phyloP scores from a whole-genome alignment of 2,329 filamentous ascomycete genomes.

The Curvularia eragrostidis region DNA sequence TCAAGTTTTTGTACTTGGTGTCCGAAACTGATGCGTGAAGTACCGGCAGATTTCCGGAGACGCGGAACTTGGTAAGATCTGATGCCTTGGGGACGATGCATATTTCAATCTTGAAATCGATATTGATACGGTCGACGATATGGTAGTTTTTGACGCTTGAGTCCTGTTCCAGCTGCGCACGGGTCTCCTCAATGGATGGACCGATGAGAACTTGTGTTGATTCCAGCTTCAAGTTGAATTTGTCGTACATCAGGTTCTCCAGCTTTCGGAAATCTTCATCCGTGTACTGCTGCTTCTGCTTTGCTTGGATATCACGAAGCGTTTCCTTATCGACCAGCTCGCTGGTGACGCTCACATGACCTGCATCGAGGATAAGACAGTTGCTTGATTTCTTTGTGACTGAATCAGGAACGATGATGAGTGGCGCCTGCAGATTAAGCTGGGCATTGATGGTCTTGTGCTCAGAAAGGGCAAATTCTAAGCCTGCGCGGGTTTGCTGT shows the following conservation, averaged over 20 bases:
- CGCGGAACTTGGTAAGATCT: constrained; percentile 87
- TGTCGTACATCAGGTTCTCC: constrained; percentile 96
- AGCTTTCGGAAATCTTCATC: constrained; percentile 88
- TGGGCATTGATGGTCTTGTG: constrained; percentile 98
- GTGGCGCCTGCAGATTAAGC: constrained; percentile 89
- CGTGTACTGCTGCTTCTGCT: constrained; percentile 85
- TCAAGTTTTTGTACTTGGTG: constrained; percentile 93
- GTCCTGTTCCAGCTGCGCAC: constrained; percentile 74
- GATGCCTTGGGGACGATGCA: constrained; percentile 97
- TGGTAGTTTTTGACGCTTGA: constrained; percentile 77
- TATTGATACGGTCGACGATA: constrained; percentile 94
- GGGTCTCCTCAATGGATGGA: constrained; percentile 88
- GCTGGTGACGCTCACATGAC: constrained; percentile 93
- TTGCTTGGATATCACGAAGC: constrained; percentile 86
- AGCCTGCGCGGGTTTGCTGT: constrained; percentile 91
- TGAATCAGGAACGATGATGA: constrained; percentile 95
- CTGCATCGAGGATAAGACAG: constrained; percentile 93
- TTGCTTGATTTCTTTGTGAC: constrained; percentile 81
- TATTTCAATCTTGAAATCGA: constrained; percentile 94
- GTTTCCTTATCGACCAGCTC: constrained; percentile 93
- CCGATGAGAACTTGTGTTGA: constrained; percentile 96
- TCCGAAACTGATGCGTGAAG: constrained; percentile 93
- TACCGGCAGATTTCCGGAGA: constrained; percentile 90
- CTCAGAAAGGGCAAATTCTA: constrained; percentile 95
- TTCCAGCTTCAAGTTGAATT: constrained; percentile 89